Evolutionary conservation across 2,329 filamentous ascomycete species (phyloP), one percentile per base, ranked within the genome.

Genomic region (Madurella fahalii): DNA sequence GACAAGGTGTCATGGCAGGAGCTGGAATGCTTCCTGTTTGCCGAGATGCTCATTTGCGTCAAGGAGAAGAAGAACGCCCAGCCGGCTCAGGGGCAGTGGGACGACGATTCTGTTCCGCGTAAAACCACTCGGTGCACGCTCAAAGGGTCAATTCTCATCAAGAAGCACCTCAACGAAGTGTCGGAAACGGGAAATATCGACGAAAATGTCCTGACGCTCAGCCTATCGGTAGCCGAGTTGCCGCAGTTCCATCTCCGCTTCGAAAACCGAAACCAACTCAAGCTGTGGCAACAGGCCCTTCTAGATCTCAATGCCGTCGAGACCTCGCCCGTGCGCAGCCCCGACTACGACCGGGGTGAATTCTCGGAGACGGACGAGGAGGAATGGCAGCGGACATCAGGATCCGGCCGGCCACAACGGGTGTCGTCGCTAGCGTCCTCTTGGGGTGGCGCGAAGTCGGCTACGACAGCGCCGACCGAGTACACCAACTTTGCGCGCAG

Each of bases 1-100:
- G 94, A 99, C 71, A 91, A 91, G 62, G 81, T 93, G 61, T 92
- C 92, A 7, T 99, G 94, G 94, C 94, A 99, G 75, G 94, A 97
- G 69, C 75, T 99, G 52, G 92, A 99, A 70, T 99, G 94, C 71
- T 99, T 90, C 69, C 80, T 99, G 31, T 99, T 99, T 68, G 90
- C 88, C 4, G 94, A 99, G 74, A 99, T 99, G 94, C 87, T 99
- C 64, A 99, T 99, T 61, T 99, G 94, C 68, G 91, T 99, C 58
- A 99, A 97, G 73, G 94, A 97, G 73, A 97, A 96, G 81, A 96
- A 92, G 74, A 72, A 78, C 9, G 69, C 76, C 2, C 70, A 71
- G 20, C 9, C 68, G 65, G 58, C 77, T 7, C 66, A 80, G 40
- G 79, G 83, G 49, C 83, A 89, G 61, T 92, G 89, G 81, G 86